These are phyloP conservation scores for Sporobolomyces phaffii DNA, from an alignment of 768 basidiomycete genomes.

Conservation along the genomic window DNA sequence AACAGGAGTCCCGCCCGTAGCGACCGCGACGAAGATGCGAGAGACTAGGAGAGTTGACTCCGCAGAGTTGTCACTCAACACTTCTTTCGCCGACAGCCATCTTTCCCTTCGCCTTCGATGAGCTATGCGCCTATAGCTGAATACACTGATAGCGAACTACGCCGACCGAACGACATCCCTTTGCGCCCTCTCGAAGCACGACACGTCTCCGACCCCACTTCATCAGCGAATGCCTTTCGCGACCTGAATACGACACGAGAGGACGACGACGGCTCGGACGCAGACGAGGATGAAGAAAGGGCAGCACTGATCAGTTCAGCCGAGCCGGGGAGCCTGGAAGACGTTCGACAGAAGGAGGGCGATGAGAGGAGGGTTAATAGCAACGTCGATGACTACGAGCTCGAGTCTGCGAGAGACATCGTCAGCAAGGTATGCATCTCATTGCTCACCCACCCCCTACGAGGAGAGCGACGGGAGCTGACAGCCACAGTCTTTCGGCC, in stretches of 20 bases:
- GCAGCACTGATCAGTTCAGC: not conserved
- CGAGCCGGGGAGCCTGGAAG: not conserved
- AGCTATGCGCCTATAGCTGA: not conserved
- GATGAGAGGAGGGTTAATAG: not conserved
- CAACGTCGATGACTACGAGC: not conserved
- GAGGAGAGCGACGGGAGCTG: not conserved
- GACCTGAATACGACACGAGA: not conserved
- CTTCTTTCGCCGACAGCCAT: not conserved
- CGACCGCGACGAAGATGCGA: too few relatives aligned
- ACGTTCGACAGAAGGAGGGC: not conserved
- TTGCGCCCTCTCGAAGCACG: not conserved
- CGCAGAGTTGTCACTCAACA: too few relatives aligned
- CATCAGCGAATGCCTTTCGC: not conserved
- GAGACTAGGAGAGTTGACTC: too few relatives aligned
- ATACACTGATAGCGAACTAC: not conserved
- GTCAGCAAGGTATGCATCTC: constrained; percentile 4
- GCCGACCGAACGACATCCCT: not conserved
- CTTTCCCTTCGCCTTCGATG: not conserved
- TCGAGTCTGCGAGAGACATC: not conserved
- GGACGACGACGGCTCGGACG: not conserved
- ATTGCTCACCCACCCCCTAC: not conserved
- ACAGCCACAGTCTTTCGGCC: not conserved
- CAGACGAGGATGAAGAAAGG: not conserved
- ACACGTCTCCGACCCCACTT: not conserved
- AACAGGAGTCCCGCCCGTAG: too few relatives aligned